phyloP scores from a whole-genome alignment of 306 rosid genomes.

The Gastrolobium villosum region DNA sequence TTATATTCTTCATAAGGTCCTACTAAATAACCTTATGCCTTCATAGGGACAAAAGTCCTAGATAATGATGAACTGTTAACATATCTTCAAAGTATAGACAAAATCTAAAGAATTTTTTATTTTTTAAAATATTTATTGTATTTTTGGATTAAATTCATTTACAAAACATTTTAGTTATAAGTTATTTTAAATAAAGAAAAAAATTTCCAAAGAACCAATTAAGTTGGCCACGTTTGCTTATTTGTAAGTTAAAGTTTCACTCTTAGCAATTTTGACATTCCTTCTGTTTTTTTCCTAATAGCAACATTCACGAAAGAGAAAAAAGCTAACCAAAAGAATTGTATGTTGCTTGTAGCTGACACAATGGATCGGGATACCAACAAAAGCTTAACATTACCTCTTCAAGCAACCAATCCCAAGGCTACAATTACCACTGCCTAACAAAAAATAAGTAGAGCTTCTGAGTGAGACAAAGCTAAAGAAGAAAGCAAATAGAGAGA shows the following conservation, averaged over 20 bases:
- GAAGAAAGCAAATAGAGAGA: slow-evolving; percentile 12
- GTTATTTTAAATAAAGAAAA: no score
- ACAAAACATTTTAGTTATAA: neutral
- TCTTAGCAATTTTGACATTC: slow-evolving; percentile 43
- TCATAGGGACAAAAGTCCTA: slow-evolving; percentile 19
- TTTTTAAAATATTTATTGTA: neutral
- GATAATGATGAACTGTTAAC: slow-evolving; percentile 1
- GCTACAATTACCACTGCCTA: slow-evolving; percentile 50
- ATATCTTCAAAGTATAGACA: slow-evolving; percentile 27
- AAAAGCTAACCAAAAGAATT: slow-evolving; percentile 55
- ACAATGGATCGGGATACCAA: slow-evolving; percentile 67
- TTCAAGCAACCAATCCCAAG: slow-evolving; percentile 67
- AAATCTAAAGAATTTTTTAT: neutral
- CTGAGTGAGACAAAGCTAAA: slow-evolving; percentile 1
- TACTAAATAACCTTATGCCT: neutral
- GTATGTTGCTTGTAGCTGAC: slow-evolving; percentile 73
- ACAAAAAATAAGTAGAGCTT: slow-evolving; percentile 15
- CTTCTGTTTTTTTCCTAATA: slow-evolving; percentile 39
- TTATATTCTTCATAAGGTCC: neutral
- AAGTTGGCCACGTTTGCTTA: slow-evolving; percentile 49
- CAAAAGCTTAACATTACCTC: slow-evolving; percentile 58
- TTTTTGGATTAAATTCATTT: neutral
- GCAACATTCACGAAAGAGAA: slow-evolving; percentile 46
- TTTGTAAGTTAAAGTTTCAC: slow-evolving; percentile 48
- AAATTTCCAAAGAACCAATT: no score